Evolutionary conservation across 2,329 filamentous ascomycete genomes (phyloP), one percentile per base, ranked within the genome.

Genomic region (Hypomyces perniciosus): DNA sequence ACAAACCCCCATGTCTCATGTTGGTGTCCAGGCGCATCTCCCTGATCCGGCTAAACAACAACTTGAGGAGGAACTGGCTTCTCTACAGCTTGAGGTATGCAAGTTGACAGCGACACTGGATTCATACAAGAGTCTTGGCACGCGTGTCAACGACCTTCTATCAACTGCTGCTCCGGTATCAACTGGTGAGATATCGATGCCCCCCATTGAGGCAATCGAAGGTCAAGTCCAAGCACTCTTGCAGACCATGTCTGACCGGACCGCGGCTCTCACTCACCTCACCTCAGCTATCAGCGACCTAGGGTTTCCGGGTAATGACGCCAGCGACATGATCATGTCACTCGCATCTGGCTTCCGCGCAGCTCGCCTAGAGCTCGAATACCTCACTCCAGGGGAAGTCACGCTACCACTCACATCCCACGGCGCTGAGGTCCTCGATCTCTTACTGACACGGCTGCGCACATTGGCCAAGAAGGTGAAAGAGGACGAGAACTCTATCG

Each of bases 301-400:
- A 1, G 80, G 79, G 5, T 84, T 84, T 56, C 61, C 67, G 0
- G 74, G 76, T 1, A 54, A 57, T 6, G 74, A 79, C 53, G 71
- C 74, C 0, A 50, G 65, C n/a, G 73, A 75, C n/a, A 72, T 78
- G 51, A 60, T 84, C 6, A 54, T 67, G 1, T 70, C 74, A 0
- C 70, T 85, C 9, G 62, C 71, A 0, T 55, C 68, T 2, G 71
- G 75, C 2, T 78, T 85, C 65, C 77, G 80, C 20, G 64, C 75
- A 2, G 81, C 80, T 1, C 74, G 81, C 1, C 66, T 84, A 0
- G 80, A 84, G 57, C 73, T 84, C 2, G 81, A 84, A 62, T 83
- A 83, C 58, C 71, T 84, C 20, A 78, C 74, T 0, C 81, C 81
- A 0, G 81, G 80, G 5, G 81, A 84, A 60, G 67, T 77, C n/a